phyloP scores from a whole-genome alignment of 139 green algal species.

The Klebsormidium nitens region DNA sequence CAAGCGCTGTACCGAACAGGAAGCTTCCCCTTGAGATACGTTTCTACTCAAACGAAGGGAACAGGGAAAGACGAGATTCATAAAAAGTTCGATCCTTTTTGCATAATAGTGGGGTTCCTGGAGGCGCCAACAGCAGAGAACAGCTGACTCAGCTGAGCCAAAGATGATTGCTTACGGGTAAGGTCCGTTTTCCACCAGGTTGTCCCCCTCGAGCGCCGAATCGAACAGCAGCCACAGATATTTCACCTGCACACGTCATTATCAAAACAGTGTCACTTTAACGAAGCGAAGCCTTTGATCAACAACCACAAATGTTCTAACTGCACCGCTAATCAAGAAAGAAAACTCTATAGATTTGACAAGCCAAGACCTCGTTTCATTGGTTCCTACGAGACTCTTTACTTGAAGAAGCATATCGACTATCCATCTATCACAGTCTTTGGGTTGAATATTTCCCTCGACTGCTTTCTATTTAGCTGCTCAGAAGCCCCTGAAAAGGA shows the following conservation, averaged over 20 bases:
- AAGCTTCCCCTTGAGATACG: too few species aligned
- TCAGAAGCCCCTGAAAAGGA: too few species aligned
- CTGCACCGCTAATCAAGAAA: not conserved
- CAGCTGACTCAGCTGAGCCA: not conserved
- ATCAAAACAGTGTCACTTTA: not conserved
- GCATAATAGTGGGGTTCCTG: not conserved
- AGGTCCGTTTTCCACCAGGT: slow-evolving; percentile 27
- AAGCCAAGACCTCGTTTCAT: not conserved
- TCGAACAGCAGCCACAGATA: slow-evolving; percentile 82
- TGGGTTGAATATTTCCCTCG: too few species aligned
- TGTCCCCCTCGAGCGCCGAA: slow-evolving; percentile 2
- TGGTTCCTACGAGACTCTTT: not conserved
- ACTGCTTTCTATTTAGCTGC: too few species aligned
- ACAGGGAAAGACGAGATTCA: not conserved
- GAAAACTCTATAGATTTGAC: not conserved
- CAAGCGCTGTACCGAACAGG: not conserved
- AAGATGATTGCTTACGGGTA: not conserved
- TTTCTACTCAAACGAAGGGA: not conserved
- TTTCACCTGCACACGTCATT: slow-evolving; percentile 53
- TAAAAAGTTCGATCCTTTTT: not conserved
- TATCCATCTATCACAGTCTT: not conserved
- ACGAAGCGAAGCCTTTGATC: not conserved
- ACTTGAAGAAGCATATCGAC: not conserved
- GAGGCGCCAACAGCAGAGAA: not conserved
- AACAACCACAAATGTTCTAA: not conserved